Percentiles rank a stretch among this genome's conserved stretches.
These are phyloP conservation scores for Knufia petricola DNA, from an alignment of 2,329 filamentous ascomycete genomes.

Conservation along the genomic window DNA sequence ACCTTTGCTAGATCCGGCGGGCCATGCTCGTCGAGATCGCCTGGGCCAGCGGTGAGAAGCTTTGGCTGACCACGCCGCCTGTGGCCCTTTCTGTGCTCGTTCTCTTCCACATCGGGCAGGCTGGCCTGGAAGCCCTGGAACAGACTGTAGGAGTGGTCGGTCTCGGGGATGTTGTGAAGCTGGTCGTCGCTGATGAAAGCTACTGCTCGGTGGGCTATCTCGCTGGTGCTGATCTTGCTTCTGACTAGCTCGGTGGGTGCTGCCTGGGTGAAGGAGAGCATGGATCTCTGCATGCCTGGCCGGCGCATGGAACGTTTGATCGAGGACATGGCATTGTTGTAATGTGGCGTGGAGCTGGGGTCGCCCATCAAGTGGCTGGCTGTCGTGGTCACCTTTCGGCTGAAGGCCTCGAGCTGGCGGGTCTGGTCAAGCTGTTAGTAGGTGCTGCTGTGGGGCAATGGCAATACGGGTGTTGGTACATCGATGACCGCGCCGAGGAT, in stretches of 20 bases:
- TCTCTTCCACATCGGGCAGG: constrained; percentile 46
- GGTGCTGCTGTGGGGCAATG: neutral
- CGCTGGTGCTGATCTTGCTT: constrained; percentile 75
- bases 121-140: constrained; percentile 95
- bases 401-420: constrained; percentile 81
- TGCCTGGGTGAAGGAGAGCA: constrained; percentile 84
- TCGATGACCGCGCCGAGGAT: constrained; percentile 41
- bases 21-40: constrained; percentile 47
- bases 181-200: constrained; percentile 85
- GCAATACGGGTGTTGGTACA: constrained; percentile 27
- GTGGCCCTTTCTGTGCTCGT: constrained; percentile 57
- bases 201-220: constrained; percentile 89
- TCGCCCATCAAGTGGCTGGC: constrained; percentile 76
- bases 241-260: constrained; percentile 91
- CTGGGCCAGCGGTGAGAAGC: constrained; percentile 49
- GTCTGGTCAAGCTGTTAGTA: constrained; percentile 45
- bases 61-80: constrained; percentile 66
- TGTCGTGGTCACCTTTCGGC: constrained; percentile 88
- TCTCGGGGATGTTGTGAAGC: constrained; percentile 77
- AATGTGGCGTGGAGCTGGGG: constrained; percentile 53
- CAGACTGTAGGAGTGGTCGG: constrained; percentile 76
- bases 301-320: constrained; percentile 81
- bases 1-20: constrained; percentile 62
- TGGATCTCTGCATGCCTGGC: constrained; percentile 73
- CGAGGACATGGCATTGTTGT: constrained; percentile 77